These are phyloP conservation scores for Trichoderma breve DNA, from an alignment of 2,329 filamentous ascomycete species.

Conservation along the genomic window DNA sequence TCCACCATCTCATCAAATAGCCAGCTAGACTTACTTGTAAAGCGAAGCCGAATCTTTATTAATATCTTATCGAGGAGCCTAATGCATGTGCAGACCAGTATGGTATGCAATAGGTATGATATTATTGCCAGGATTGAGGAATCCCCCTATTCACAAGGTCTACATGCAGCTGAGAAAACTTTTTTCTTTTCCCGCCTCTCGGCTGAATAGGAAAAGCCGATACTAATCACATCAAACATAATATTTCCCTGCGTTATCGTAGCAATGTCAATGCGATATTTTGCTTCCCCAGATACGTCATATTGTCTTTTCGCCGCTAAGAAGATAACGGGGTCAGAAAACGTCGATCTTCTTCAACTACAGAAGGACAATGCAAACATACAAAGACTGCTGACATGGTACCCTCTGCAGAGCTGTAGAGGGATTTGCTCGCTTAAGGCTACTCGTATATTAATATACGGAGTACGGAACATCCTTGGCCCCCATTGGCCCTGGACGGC, in stretches of 20 bases:
- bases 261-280: neutral
- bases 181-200: neutral
- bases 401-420: neutral
- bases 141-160: neutral
- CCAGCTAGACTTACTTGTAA: neutral
- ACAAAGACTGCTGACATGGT: neutral
- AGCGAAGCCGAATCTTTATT: neutral
- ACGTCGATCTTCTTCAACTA: neutral
- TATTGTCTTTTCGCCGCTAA: neutral
- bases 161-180: neutral
- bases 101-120: neutral
- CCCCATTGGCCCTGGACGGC: neutral
- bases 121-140: neutral
- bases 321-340: neutral
- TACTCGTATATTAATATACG: neutral
- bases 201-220: neutral
- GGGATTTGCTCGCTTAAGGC: neutral
- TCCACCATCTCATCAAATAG: neutral
- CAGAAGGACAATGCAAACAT: neutral
- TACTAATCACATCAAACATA: neutral
- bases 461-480: neutral
- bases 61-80: neutral
- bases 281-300: neutral
- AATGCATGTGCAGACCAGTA: neutral
- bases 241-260: neutral